These are phyloP conservation scores for Trichosanthes cucumerina DNA, from an alignment of 306 rosid genomes.

Conservation along the genomic window DNA sequence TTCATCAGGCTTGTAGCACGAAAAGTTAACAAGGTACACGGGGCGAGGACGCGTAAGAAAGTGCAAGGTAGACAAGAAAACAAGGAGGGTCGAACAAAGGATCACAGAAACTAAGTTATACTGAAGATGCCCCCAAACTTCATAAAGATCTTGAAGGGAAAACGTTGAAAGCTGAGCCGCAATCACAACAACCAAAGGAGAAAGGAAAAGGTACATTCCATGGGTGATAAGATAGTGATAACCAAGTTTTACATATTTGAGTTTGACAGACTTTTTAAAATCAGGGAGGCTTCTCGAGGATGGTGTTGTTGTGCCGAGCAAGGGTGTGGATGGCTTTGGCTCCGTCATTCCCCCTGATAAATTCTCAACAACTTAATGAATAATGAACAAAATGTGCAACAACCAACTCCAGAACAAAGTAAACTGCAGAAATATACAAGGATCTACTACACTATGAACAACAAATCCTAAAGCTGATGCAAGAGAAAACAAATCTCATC, in stretches of 20 bases:
- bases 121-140: conserved; percentile 77
- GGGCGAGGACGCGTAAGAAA: conserved; percentile 69
- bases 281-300: conserved; percentile 67
- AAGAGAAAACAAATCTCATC: neutral
- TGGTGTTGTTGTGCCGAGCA: conserved; percentile 27
- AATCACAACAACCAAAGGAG: conserved; percentile 50
- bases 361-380: conserved; percentile 1
- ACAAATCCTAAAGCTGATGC: neutral
- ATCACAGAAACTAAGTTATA: conserved; percentile 59
- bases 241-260: conserved; percentile 86
- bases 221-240: conserved; percentile 81
- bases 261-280: conserved; percentile 66
- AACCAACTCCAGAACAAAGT: neutral
- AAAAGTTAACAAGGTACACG: conserved; percentile 65
- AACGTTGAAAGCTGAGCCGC: conserved; percentile 69
- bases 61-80: conserved; percentile 65
- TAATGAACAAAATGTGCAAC: neutral
- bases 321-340: conserved; percentile 30
- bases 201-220: conserved; percentile 72
- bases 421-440: neutral
- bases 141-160: conserved; percentile 50
- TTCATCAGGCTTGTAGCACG: conserved; percentile 87
- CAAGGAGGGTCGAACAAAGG: conserved; percentile 66
- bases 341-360: conserved; percentile 50
- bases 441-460: conserved; percentile 5